Conservation (phyloP, 805 yeast species). For the Saturnispora sekii region DNA sequence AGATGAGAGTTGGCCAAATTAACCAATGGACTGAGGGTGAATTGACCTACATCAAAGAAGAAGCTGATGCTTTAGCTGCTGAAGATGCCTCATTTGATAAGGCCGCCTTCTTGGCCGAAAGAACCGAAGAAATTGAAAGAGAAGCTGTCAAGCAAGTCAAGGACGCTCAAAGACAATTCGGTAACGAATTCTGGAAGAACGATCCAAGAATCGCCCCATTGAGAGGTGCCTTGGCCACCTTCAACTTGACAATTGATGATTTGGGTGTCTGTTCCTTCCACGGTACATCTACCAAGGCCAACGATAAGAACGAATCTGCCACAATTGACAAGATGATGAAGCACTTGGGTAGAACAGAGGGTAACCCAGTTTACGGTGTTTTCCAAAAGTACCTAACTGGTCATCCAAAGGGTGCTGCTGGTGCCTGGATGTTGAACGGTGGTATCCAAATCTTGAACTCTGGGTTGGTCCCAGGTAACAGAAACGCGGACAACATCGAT, state of each 20-base stretch:
- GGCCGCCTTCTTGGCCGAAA: constrained; percentile 56
- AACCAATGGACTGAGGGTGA: constrained; percentile 81
- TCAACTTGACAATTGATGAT: constrained; percentile 88
- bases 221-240: constrained; percentile 94
- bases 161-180: constrained; percentile 89
- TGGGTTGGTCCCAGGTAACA: constrained; percentile 93
- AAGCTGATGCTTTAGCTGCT: constrained; percentile 44
- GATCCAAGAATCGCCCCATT: constrained; percentile 95
- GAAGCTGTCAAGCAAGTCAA: constrained; percentile 79
- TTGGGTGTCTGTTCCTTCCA: constrained; percentile 97
- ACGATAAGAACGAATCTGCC: constrained; percentile 95
- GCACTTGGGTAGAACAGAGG: constrained; percentile 93
- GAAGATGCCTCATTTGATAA: constrained; percentile 43
- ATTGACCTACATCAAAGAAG: constrained; percentile 57
- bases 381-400: constrained; percentile 99
- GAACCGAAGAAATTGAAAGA: constrained; percentile 77
- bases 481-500: constrained; percentile 97
- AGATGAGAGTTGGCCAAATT: constrained; percentile 66
- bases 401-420: constrained; percentile 99
- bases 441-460: constrained; percentile 84
- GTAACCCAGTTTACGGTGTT: constrained; percentile 95
- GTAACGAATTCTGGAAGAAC: constrained; percentile 83
- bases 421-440: constrained; percentile 99
- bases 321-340: constrained; percentile 87
- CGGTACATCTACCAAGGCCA: constrained; percentile 98